Evolutionary conservation across 768 basidiomycete species (phyloP).

Genomic region (Tulasnella calospora): DNA sequence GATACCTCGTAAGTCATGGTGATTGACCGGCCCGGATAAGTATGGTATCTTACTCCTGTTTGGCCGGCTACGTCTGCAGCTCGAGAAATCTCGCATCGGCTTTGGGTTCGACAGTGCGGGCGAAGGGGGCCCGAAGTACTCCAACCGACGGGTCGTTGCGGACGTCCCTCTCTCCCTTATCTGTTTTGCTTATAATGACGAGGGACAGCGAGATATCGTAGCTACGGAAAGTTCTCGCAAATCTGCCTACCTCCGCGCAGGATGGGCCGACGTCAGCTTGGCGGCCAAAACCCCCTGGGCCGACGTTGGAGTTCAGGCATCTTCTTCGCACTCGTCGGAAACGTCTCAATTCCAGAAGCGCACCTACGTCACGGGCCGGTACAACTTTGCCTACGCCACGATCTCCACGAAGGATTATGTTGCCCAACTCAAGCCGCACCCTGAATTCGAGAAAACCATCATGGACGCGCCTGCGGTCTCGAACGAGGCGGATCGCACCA

Average conservation of each 20-base stretch:
- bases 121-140: background rate
- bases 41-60: no score
- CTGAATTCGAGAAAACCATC: background rate
- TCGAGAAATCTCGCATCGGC: background rate
- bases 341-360: background rate
- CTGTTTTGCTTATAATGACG: background rate
- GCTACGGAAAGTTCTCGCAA: background rate
- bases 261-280: background rate
- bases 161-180: background rate
- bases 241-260: background rate
- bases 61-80: background rate
- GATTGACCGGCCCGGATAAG: background rate
- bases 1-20: background rate
- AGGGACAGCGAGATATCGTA: background rate
- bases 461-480: background rate
- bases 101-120: background rate
- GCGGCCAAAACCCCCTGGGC: background rate
- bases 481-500: background rate
- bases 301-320: background rate
- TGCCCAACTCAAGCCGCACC: background rate
- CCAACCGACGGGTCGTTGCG: background rate
- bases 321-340: background rate
- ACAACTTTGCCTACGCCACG: background rate
- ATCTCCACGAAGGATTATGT: background rate
- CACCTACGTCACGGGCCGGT: background rate